Evolutionary conservation across 2,329 filamentous ascomycete species (phyloP).

Genomic region (Bipolaris oryzae): DNA sequence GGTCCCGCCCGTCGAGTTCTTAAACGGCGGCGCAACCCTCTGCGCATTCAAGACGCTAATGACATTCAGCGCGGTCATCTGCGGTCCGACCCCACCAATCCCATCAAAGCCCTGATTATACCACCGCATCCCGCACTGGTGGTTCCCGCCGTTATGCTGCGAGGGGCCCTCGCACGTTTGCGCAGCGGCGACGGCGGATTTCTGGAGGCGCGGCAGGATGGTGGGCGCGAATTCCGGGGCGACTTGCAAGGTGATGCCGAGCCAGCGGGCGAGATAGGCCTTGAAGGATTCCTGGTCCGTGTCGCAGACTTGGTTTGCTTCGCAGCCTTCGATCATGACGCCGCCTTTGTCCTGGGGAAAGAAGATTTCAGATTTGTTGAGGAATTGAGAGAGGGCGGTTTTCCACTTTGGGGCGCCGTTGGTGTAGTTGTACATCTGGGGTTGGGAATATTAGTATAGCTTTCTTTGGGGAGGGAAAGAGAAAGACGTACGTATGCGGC

Average conservation of each 20-base stretch:
- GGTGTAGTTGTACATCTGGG: slow-evolving; percentile 49
- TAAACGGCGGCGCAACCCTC: slow-evolving; percentile 51
- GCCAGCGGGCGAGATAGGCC: slow-evolving; percentile 55
- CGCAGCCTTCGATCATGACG: slow-evolving; percentile 54
- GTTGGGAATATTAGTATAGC: neutral
- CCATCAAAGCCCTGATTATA: slow-evolving; percentile 52
- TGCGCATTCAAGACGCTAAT: slow-evolving; percentile 55
- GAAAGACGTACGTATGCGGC: slow-evolving; percentile 36
- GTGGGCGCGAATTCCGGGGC: slow-evolving; percentile 60
- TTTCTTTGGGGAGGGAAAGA: neutral
- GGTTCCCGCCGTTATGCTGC: slow-evolving; percentile 42
- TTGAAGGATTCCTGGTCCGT: slow-evolving; percentile 54
- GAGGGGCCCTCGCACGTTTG: slow-evolving; percentile 57
- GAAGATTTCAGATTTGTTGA: slow-evolving; percentile 46
- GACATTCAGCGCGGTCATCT: slow-evolving; percentile 63
- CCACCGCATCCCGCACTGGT: slow-evolving; percentile 54
- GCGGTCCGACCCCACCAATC: slow-evolving; percentile 59
- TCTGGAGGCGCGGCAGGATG: slow-evolving; percentile 60
- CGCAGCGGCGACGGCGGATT: slow-evolving; percentile 62
- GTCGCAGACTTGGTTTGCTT: slow-evolving; percentile 50
- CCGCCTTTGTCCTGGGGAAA: slow-evolving; percentile 43
- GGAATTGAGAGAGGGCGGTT: slow-evolving; percentile 36
- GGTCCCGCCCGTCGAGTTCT: slow-evolving; percentile 58
- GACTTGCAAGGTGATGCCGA: slow-evolving; percentile 62
- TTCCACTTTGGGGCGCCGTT: slow-evolving; percentile 45